A percentile compares a stretch with the other conserved stretches of the same genome.
phyloP scores from a whole-genome alignment of 2,329 filamentous ascomycete genomes.

The Diaporthe batatas region DNA sequence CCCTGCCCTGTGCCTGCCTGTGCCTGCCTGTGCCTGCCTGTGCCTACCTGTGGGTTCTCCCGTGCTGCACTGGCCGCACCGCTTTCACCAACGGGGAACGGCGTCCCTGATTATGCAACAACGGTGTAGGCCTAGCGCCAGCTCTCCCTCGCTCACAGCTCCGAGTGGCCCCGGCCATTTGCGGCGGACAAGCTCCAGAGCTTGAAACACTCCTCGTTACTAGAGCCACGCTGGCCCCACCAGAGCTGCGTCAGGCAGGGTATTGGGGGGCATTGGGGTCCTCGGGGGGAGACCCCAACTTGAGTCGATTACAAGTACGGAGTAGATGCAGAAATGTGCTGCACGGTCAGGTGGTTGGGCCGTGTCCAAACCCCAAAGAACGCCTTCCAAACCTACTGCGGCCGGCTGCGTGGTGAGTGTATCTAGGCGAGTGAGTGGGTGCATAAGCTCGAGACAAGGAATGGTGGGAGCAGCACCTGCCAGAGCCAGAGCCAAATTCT shows the following conservation, averaged over 20 bases:
- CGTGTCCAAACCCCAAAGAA: too few relatives aligned
- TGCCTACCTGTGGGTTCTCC: constrained; percentile 7
- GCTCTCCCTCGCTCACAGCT: constrained; percentile 2
- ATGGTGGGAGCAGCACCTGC: not conserved
- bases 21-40: not conserved
- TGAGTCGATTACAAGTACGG: not conserved
- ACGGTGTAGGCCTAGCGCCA: constrained; percentile 22
- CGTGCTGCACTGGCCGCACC: not conserved
- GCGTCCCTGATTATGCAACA: not conserved
- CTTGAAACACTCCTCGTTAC: constrained; percentile 25
- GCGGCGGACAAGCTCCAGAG: constrained; percentile 17
- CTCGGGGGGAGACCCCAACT: not conserved
- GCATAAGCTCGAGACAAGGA: not conserved
- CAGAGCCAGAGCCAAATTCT: not conserved
- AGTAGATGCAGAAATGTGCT: not conserved
- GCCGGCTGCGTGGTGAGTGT: not conserved
- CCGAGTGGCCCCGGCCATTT: constrained; percentile 5
- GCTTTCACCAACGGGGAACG: not conserved
- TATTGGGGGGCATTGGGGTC: not conserved
- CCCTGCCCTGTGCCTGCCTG: constrained; percentile 11
- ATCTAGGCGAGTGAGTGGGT: too few relatives aligned
- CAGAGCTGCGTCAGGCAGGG: constrained; percentile 27
- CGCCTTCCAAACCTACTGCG: not conserved
- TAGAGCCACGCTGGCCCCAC: constrained; percentile 24
- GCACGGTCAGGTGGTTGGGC: not conserved